Evolutionary conservation across 805 yeast genomes (phyloP), one percentile per base, ranked within the genome.

Genomic region (Yarrowia phangngaensis): DNA sequence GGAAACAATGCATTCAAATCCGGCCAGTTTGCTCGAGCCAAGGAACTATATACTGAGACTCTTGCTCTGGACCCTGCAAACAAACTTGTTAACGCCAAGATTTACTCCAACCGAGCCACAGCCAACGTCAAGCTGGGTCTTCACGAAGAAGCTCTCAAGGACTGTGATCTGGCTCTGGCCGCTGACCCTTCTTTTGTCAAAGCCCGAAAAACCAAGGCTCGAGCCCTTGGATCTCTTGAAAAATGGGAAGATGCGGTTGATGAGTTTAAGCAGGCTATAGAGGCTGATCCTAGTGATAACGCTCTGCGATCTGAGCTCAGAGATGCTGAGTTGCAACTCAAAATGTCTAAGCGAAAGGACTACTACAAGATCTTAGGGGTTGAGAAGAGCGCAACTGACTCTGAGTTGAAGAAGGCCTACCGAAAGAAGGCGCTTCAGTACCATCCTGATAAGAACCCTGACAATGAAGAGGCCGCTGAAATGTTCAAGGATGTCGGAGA

Each of bases 401-500:
- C 62, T 2, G 84, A 78, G 48, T 75, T 85, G 60, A 82, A 83
- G 62, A 82, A 81, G 62, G 84, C 92, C 1, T 85, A 82, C 64
- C 72, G 88, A 58, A 79, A 76, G 58, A 73, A 79, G 56, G 94
- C 94, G 3, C 71, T 84, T 52, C 70, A 69, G 54, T 75, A 75
- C 59, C 95, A 85, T 62, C 95, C 95, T 0, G 95, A 85, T 61
- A 85, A 86, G 68, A 82, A 84, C 60, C 78, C 76, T 9, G 68
- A 65, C 35, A 58, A 59, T 41, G 71, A 62, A 48, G 95, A 83
- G 64, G 96, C 95, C 12, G 92, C 94, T 47, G 97, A 90, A 64
- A 88, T 85, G 70, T 90, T 90, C 69, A 90, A 90, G 68, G 95
- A 87, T 64, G 75, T 87, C 60, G 80, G 90, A 4, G 78, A 78